phyloP scores from a whole-genome alignment of 2,329 filamentous ascomycete species.

The Aspergillus japonicus region DNA sequence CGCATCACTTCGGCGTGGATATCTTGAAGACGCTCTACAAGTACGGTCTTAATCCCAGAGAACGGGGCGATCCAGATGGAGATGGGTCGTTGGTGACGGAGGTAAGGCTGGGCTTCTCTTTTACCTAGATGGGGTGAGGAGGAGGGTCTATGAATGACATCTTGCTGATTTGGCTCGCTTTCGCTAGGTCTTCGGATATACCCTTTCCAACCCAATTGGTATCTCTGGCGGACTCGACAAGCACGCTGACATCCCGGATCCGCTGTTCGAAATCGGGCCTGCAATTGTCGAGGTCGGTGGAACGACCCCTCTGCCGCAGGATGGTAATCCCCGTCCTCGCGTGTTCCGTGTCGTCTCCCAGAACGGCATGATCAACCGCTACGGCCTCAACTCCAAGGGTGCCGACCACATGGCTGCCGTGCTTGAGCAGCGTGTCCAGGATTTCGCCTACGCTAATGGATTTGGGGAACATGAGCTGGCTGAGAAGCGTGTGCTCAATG shows the following conservation, averaged over 20 bases:
- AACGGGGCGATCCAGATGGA: constrained; percentile 64
- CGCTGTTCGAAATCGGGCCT: constrained; percentile 79
- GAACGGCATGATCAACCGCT: constrained; percentile 89
- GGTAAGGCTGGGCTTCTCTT: constrained; percentile 24
- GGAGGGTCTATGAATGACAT: not conserved
- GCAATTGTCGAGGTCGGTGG: constrained; percentile 90
- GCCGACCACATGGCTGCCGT: constrained; percentile 81
- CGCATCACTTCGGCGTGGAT: constrained; percentile 76
- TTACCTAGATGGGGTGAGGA: not conserved
- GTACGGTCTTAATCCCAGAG: constrained; percentile 75
- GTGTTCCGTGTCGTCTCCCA: constrained; percentile 83
- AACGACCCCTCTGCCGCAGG: constrained; percentile 80
- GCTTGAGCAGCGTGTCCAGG: constrained; percentile 72
- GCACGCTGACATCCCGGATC: constrained; percentile 81
- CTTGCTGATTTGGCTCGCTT: not conserved
- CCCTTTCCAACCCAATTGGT: constrained; percentile 80
- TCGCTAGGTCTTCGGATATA: constrained; percentile 68
- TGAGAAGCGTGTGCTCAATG: constrained; percentile 73
- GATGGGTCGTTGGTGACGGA: constrained; percentile 56
- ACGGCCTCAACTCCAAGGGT: constrained; percentile 89
- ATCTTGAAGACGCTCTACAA: constrained; percentile 70
- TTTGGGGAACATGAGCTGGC: constrained; percentile 61
- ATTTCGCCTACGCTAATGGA: constrained; percentile 70
- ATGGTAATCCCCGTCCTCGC: constrained; percentile 81
- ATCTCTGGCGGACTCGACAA: constrained; percentile 97